These are phyloP conservation scores for Suillus clintonianus DNA, from an alignment of 768 basidiomycete genomes.

Conservation along the genomic window DNA sequence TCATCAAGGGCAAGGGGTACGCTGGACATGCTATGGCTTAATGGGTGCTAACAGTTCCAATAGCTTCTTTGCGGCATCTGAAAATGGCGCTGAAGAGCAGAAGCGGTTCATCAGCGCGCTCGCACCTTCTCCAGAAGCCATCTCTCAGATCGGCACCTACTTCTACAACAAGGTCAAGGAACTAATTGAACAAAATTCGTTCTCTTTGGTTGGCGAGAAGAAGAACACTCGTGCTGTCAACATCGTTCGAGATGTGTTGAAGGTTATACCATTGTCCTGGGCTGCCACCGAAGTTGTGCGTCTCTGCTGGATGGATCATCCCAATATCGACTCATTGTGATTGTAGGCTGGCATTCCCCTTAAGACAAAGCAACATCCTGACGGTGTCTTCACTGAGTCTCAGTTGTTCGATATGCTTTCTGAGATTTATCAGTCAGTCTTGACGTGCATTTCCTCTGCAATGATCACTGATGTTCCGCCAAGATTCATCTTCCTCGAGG, in stretches of 20 bases:
- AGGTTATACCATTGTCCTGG: constrained; percentile 67
- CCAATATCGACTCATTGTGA: constrained; percentile 1
- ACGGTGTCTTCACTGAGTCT: constrained; percentile 60
- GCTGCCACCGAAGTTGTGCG: constrained; percentile 67
- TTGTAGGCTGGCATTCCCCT: constrained; percentile 68
- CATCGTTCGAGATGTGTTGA: constrained; percentile 68
- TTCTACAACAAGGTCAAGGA: constrained; percentile 68
- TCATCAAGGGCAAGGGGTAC: constrained; percentile 65
- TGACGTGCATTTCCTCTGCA: background rate
- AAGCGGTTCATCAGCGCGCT: constrained; percentile 55
- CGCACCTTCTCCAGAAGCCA: constrained; percentile 45
- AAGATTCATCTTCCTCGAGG: constrained; percentile 78
- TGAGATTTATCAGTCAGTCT: constrained; percentile 65
- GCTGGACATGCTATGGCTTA: constrained; percentile 7
- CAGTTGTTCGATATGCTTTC: constrained; percentile 67
- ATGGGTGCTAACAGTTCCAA: constrained; percentile 5
- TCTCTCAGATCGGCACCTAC: constrained; percentile 54
- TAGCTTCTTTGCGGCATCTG: constrained; percentile 67
- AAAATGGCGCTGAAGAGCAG: constrained; percentile 37
- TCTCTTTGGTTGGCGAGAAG: constrained; percentile 53
- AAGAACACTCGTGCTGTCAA: constrained; percentile 57
- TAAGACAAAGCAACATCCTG: constrained; percentile 52
- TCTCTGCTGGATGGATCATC: constrained; percentile 2
- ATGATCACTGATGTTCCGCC: background rate
- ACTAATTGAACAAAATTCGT: constrained; percentile 57